Evolutionary conservation across 2,329 filamentous ascomycete genomes (phyloP).

Genomic region (Xylaria polymorpha): DNA sequence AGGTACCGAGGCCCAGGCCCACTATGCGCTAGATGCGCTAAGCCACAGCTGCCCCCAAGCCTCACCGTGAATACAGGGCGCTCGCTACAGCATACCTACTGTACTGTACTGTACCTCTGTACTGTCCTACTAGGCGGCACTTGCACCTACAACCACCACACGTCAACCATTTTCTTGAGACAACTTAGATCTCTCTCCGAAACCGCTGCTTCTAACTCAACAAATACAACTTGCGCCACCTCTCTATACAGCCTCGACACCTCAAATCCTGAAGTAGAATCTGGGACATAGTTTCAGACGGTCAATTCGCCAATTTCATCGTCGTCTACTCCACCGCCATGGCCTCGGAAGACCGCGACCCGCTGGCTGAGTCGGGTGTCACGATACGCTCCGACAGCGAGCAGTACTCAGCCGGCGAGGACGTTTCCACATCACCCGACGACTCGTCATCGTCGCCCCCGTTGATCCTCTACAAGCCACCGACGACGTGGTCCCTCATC

Average conservation of each 20-base stretch:
- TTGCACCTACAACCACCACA: background rate
- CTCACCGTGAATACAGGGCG: background rate
- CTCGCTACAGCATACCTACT: background rate
- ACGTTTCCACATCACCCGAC: conserved; percentile 69
- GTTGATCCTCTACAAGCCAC: conserved; percentile 87
- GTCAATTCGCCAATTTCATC: background rate
- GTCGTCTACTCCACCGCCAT: conserved; percentile 51
- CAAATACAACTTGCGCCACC: conserved; percentile 1
- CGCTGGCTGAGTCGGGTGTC: conserved; percentile 77
- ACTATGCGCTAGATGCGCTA: conserved; percentile 16
- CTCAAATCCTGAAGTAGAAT: background rate
- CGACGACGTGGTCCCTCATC: conserved; percentile 85
- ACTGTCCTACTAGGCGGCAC: too few species aligned
- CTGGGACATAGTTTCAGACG: conserved; percentile 17
- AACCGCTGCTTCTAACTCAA: conserved; percentile 20
- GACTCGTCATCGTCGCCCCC: conserved; percentile 72
- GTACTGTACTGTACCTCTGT: too few species aligned
- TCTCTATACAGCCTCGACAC: background rate
- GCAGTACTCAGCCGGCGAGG: conserved; percentile 77
- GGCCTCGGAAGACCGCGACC: conserved; percentile 63
- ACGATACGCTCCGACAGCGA: conserved; percentile 87
- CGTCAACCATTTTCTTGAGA: conserved; percentile 8
- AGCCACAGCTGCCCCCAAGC: conserved; percentile 23
- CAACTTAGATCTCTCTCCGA: conserved; percentile 23
- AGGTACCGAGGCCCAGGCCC: too few species aligned